Evolutionary conservation across 495 filamentous ascomycete genomes (phyloP), one percentile per base, ranked within the genome.

Genomic region (Schizothecium vesticola): DNA sequence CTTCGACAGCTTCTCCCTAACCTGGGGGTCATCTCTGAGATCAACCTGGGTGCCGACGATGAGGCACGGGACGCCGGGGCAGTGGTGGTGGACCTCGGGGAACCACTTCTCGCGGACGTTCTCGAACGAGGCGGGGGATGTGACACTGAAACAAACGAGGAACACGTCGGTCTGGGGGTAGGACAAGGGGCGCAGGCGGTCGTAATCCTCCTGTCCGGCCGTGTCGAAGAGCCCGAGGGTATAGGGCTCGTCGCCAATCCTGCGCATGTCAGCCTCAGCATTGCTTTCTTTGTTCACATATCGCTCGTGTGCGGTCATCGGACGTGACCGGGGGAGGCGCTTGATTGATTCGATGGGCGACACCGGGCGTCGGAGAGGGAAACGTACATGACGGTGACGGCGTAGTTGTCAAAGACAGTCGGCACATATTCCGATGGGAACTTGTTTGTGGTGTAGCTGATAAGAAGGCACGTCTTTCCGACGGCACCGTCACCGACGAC

Each of bases 81-180:
- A 99, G 80, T 99, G 95, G 79, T 99, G 95, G 76, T 96, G 93
- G 22, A 99, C 95, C 79, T 99, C 95, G 19, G 95, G 95, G 73
- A 97, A 93, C 95, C 95, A 99, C 79, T 99, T 99, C 82, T 98
- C 96, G 70, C 93, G 88, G 36, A 99, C 96, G 89, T 99, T 99
- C 80, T 99, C 95, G 77, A 99, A 99, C 19, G 93, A 97, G 51
- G 95, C 93, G n/a, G 96, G 95, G 13, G 95, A 98, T 33, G 94
- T 98, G 72, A 99, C 95, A 75, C 92, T 96, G 80, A 99, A 99
- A 82, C 95, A 99, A 72, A 99, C 94, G 56, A 99, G 88, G 82
- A 99, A 99, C 61, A 99, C 95, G 77, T 99, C 95, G 71, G 95
- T 99, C 81, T 99, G 95, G 0, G 95, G 95, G 75, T 99, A 99